These are phyloP conservation scores for Acorus calamus DNA, from an alignment of 106 monocot species.

Conservation along the genomic window DNA sequence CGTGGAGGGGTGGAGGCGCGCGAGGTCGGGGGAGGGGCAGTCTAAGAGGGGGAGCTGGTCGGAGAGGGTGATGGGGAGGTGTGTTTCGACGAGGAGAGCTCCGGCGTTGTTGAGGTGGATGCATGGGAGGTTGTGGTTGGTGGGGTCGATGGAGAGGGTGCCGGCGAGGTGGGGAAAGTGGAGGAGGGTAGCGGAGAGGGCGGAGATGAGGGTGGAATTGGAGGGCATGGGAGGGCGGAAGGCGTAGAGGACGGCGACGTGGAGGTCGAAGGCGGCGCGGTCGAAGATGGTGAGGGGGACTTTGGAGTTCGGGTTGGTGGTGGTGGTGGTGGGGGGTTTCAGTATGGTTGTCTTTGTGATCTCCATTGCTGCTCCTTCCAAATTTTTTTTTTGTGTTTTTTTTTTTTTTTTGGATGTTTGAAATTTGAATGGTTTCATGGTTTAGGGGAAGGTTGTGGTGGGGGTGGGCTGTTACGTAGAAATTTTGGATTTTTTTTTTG, in stretches of 20 bases:
- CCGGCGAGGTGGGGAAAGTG: conserved; percentile 26
- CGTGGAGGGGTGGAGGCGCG: conserved; percentile 14
- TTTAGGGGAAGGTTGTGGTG: too few relatives aligned
- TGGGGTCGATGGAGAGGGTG: conserved; percentile 4
- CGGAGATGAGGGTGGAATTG: conserved; percentile 10
- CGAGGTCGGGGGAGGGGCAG: conserved; percentile 12
- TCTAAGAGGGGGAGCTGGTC: conserved; percentile 7
- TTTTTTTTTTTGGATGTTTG: too few relatives aligned
- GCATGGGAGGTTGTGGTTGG: conserved; percentile 1
- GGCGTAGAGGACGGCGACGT: conserved; percentile 16
- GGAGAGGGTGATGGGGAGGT: too few relatives aligned
- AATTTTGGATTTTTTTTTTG: too few relatives aligned
- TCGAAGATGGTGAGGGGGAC: conserved; percentile 24
- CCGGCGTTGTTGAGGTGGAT: conserved; percentile 37
- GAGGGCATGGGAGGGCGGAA: conserved; percentile 19
- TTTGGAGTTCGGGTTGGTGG: not conserved
- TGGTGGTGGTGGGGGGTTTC: not conserved
- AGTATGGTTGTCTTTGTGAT: too few relatives aligned
- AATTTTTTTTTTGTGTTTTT: too few relatives aligned
- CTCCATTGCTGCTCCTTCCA: too few relatives aligned
- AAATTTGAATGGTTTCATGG: too few relatives aligned
- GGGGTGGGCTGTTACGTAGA: too few relatives aligned
- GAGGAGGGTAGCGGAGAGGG: conserved; percentile 16
- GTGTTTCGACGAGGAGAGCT: conserved; percentile 9
- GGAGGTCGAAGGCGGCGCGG: conserved; percentile 16